phyloP scores from a whole-genome alignment of 179 eudicot species.

The Spinacia oleracea region DNA sequence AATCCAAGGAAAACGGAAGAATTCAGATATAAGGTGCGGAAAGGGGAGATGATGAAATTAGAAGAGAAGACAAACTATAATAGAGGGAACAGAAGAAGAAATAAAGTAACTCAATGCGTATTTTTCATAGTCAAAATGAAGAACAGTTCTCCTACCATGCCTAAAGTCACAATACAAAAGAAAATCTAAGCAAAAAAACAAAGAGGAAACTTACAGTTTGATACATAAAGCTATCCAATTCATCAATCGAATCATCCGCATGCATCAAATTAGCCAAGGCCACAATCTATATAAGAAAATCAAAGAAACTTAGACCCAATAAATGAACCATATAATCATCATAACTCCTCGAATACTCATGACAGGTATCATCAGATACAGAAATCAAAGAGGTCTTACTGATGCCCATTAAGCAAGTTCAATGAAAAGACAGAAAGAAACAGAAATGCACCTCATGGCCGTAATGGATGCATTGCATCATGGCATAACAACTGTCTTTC shows the following conservation, averaged over 20 bases:
- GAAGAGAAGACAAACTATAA: not conserved
- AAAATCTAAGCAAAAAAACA: conserved; percentile 2
- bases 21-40: not conserved
- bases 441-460: conserved; percentile 71
- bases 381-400: not conserved
- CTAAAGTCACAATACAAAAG: not conserved
- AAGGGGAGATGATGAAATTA: not conserved
- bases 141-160: not conserved
- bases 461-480: conserved; percentile 91
- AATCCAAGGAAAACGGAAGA: not conserved
- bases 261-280: conserved; percentile 97
- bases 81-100: not conserved
- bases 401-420: not conserved
- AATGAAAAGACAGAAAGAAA: not conserved
- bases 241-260: conserved; percentile 81
- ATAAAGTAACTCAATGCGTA: too few relatives aligned
- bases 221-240: conserved; percentile 98
- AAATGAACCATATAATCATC: not conserved
- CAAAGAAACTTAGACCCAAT: not conserved
- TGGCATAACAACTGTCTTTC: conserved; percentile 95
- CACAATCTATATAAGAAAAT: conserved; percentile 55
- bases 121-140: too few relatives aligned
- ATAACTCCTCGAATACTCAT: not conserved
- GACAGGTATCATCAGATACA: not conserved
- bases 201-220: conserved; percentile 66